These are phyloP conservation scores for Cladophialophora psammophila DNA, from an alignment of 2,329 filamentous ascomycete species.

Conservation along the genomic window DNA sequence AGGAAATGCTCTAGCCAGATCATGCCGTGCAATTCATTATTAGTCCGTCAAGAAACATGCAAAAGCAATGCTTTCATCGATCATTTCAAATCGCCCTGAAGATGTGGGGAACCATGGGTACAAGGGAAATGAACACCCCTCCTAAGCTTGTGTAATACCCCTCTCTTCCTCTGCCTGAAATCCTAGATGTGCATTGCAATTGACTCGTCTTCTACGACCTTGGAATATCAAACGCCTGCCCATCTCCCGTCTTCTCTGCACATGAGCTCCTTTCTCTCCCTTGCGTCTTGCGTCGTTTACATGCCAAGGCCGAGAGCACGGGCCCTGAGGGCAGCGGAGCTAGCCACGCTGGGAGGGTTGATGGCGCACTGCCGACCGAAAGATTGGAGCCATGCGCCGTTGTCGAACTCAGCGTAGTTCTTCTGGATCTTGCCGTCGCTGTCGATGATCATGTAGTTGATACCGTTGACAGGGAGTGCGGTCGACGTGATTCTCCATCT, in stretches of 20 bases:
- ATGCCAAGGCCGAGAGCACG: slow-evolving; percentile 1
- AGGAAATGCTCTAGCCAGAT: slow-evolving; percentile 13
- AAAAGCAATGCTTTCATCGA: slow-evolving; percentile 10
- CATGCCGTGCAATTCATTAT: slow-evolving; percentile 31
- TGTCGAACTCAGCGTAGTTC: slow-evolving; percentile 41
- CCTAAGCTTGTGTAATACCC: slow-evolving; percentile 9
- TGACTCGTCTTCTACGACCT: neutral
- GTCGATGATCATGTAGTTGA: slow-evolving; percentile 38
- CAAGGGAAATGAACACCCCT: slow-evolving; percentile 15
- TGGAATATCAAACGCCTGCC: neutral
- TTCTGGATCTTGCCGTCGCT: slow-evolving; percentile 35
- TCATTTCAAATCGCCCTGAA: slow-evolving; percentile 21
- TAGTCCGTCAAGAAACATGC: slow-evolving; percentile 17
- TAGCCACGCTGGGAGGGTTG: slow-evolving; percentile 19
- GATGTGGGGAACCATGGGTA: slow-evolving; percentile 4
- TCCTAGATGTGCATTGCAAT: neutral
- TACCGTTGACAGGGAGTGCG: slow-evolving; percentile 35
- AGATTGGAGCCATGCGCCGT: slow-evolving; percentile 39
- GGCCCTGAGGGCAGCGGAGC: slow-evolving; percentile 12
- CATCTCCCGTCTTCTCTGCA: neutral
- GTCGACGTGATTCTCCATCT: slow-evolving; percentile 35
- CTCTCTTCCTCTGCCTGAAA: slow-evolving; percentile 1
- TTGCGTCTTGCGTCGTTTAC: neutral
- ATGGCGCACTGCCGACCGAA: slow-evolving; percentile 35
- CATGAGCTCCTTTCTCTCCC: neutral